These are phyloP conservation scores for Begonia peltatifolia DNA, from an alignment of 306 rosid genomes.

Conservation along the genomic window DNA sequence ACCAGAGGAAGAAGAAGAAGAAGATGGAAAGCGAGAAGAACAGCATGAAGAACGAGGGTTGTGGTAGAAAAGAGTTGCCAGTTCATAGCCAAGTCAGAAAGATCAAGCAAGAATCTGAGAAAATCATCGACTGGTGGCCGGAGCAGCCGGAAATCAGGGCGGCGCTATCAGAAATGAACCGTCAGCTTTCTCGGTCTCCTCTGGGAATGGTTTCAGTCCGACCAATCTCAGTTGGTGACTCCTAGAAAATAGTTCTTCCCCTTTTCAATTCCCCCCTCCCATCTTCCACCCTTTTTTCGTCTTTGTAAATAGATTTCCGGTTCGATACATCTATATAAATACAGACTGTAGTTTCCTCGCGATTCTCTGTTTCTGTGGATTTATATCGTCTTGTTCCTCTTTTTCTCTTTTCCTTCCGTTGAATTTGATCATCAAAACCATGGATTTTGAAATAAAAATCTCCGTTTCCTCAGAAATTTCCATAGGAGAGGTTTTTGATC, in stretches of 20 bases:
- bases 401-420: too few species aligned
- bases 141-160: conserved; percentile 46
- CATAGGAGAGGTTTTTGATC: too few species aligned
- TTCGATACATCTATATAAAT: not conserved
- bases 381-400: too few species aligned
- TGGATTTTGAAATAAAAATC: too few species aligned
- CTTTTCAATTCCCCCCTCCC: not conserved
- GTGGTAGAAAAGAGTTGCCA: conserved; percentile 19
- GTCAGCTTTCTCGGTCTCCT: conserved; percentile 66
- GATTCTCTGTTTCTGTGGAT: too few species aligned
- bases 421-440: too few species aligned
- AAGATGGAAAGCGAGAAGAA: conserved; percentile 5
- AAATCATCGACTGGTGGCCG: conserved; percentile 33
- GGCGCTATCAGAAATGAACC: conserved; percentile 29
- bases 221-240: conserved; percentile 48
- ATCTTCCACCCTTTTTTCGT: not conserved
- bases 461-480: too few species aligned
- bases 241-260: conserved; percentile 10
- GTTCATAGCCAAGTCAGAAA: conserved; percentile 66
- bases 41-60: conserved; percentile 4
- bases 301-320: not conserved
- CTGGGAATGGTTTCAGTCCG: conserved; percentile 40
- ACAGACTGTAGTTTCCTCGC: not conserved
- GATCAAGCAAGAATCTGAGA: conserved; percentile 72
- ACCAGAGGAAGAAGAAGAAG: conserved; percentile 33